These are phyloP conservation scores for Brasenia schreberi DNA, from an alignment of 164 flowering plant genomes.

Conservation along the genomic window DNA sequence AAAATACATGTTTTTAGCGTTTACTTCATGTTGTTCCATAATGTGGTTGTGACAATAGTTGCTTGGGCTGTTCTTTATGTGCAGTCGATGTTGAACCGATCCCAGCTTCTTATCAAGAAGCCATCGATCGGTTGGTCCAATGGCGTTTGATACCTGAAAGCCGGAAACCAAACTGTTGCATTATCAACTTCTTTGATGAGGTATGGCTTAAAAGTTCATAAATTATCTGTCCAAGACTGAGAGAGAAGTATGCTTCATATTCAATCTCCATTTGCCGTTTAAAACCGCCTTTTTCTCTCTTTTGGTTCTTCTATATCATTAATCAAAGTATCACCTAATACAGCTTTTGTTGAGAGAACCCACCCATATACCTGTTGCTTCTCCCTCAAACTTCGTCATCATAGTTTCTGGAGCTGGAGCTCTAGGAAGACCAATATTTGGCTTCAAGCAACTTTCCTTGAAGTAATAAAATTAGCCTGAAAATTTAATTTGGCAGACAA, in stretches of 20 bases:
- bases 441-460: not conserved
- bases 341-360: no score
- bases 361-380: not conserved
- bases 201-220: conserved; percentile 17
- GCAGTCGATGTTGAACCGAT: conserved; percentile 71
- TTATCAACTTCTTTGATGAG: conserved; percentile 88
- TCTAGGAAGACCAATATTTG: not conserved
- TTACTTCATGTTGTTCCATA: no score
- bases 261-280: no score
- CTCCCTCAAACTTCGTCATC: not conserved
- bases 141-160: conserved; percentile 76
- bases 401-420: not conserved
- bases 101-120: conserved; percentile 55
- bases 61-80: conserved; percentile 3
- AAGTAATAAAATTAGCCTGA: no score
- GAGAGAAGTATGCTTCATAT: not conserved
- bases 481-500: no score
- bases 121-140: conserved; percentile 65
- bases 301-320: not conserved
- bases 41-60: not conserved
- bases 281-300: not conserved
- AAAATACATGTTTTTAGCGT: no score
- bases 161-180: conserved; percentile 80
- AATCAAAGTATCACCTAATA: no score
- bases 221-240: no score